Base-by-base conservation (phyloP, 1,139 yeast species). In the Arxiozyma telluris region DNA sequence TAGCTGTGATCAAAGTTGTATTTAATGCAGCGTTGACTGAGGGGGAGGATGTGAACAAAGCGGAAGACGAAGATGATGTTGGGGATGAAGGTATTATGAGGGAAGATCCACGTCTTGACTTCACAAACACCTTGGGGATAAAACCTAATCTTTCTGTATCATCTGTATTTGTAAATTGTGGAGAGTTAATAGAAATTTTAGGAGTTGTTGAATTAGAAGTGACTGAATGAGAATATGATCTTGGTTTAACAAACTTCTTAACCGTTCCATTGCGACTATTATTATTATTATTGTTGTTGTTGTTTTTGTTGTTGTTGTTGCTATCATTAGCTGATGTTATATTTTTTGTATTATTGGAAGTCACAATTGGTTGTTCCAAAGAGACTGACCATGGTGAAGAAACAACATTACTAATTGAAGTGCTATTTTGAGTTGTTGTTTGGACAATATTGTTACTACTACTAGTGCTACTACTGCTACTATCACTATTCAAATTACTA, bases 51-150 rank as follows among this genome's bases (percentile, higher is more conserved):
- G 6, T 6, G 4, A 23, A 23, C 6, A 54, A 47, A 46, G 57
- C 22, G 30, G 55, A 50, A 23, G 57, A 43, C 44, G 55, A 47
- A 44, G 57, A 27, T 22, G 54, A 50, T 30, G 44, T 42, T 20
- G 50, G 50, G 2, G 50, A 48, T 4, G 41, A 34, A 17, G 54
- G 47, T 30, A 59, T 53, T 51, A 55, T 55, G 4, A 61, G 62
- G 27, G 59, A 59, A 1, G 72, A 69, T 44, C 66, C 61, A 54
- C 71, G 66, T 55, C 71, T 64, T 22, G 69, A 61, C 50, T 64
- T 63, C 17, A 69, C 69, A 27, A 67, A 57, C 18, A 69, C 67
- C 54, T 66, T 68, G 49, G 71, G 73, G 38, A 67, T 61, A 38
- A 66, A 67, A 22, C 70, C 71, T 23, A 62, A 43, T 50, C 66